A percentile compares a stretch with the other conserved stretches of the same genome.
Evolutionary conservation across 2,329 filamentous ascomycete genomes (phyloP).

Genomic region (Sclerotinia glacialis): DNA sequence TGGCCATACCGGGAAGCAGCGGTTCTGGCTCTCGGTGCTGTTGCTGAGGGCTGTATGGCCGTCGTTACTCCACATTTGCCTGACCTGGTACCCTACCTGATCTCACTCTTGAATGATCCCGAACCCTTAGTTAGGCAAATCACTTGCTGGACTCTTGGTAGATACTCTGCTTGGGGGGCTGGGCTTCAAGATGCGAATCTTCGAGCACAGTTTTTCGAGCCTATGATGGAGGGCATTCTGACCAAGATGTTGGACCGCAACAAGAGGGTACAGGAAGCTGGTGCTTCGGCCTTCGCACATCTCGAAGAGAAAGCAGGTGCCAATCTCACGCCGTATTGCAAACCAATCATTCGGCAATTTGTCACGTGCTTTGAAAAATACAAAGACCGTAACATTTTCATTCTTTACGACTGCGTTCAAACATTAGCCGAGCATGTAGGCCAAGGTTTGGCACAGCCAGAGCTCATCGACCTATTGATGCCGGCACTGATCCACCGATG

Average conservation of each 20-base stretch:
- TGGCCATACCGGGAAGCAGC: slow-evolving; percentile 94
- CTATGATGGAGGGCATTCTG: slow-evolving; percentile 95
- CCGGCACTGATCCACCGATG: slow-evolving; percentile 86
- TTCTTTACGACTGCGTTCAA: slow-evolving; percentile 97
- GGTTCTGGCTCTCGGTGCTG: slow-evolving; percentile 88
- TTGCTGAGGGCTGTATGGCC: slow-evolving; percentile 90
- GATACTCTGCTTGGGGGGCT: slow-evolving; percentile 91
- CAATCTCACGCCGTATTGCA: slow-evolving; percentile 78
- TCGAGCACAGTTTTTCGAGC: slow-evolving; percentile 79
- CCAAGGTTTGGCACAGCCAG: slow-evolving; percentile 71
- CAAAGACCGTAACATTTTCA: slow-evolving; percentile 99
- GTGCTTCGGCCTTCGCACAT: slow-evolving; percentile 91
- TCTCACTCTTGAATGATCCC: slow-evolving; percentile 76
- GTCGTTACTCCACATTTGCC: slow-evolving; percentile 88
- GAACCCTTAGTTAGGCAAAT: slow-evolving; percentile 94
- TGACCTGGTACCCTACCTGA: slow-evolving; percentile 84
- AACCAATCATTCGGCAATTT: slow-evolving; percentile 87
- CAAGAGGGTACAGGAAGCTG: slow-evolving; percentile 97
- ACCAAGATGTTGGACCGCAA: slow-evolving; percentile 94
- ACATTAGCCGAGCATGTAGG: slow-evolving; percentile 92
- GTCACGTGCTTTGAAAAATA: slow-evolving; percentile 90
- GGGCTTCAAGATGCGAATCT: slow-evolving; percentile 64
- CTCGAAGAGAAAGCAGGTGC: slow-evolving; percentile 89
- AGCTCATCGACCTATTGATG: slow-evolving; percentile 86
- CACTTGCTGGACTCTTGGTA: slow-evolving; percentile 93